A percentile compares a stretch with the other conserved stretches of the same genome.
These are phyloP conservation scores for Sporisorium exsertum DNA, from an alignment of 1,284 basidiomycete genomes.

Conservation along the genomic window DNA sequence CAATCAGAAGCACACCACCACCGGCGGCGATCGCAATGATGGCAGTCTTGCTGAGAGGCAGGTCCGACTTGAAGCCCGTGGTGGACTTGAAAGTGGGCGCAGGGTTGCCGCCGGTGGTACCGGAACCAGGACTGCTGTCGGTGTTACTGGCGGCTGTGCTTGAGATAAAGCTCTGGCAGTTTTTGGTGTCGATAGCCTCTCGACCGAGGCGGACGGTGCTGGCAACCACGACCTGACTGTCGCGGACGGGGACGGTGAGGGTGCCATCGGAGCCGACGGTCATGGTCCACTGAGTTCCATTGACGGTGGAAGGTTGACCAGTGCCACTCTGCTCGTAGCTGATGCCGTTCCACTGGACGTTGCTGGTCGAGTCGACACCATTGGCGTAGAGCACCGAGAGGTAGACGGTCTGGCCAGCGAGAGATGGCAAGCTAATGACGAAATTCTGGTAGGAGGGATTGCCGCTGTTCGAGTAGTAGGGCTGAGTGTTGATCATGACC, in stretches of 20 bases:
- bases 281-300: conserved; percentile 30
- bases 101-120: conserved; percentile 22
- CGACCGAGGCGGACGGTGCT: conserved; percentile 40
- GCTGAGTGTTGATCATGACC: conserved; percentile 55
- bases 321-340: conserved; percentile 45
- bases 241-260: conserved; percentile 51
- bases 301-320: conserved; percentile 38
- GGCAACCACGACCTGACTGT: conserved; percentile 53
- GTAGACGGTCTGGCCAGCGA: conserved; percentile 51
- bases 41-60: conserved; percentile 35
- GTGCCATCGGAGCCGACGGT: conserved; percentile 43
- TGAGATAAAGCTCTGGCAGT: conserved; percentile 27
- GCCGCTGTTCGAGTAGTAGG: conserved; percentile 24
- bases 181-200: conserved; percentile 24
- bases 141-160: conserved; percentile 6
- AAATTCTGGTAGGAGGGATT: conserved; percentile 38
- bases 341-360: conserved; percentile 57
- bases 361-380: conserved; percentile 47
- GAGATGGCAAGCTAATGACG: conserved; percentile 36
- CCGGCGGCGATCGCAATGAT: conserved; percentile 48
- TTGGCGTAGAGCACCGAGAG: conserved; percentile 43
- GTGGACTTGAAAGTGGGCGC: conserved; percentile 58
- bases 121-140: conserved; percentile 9
- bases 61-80: conserved; percentile 37
- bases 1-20: conserved; percentile 36